Conservation (phyloP, 1,284 basidiomycete genomes). For the Fomitopsis palustris region DNA sequence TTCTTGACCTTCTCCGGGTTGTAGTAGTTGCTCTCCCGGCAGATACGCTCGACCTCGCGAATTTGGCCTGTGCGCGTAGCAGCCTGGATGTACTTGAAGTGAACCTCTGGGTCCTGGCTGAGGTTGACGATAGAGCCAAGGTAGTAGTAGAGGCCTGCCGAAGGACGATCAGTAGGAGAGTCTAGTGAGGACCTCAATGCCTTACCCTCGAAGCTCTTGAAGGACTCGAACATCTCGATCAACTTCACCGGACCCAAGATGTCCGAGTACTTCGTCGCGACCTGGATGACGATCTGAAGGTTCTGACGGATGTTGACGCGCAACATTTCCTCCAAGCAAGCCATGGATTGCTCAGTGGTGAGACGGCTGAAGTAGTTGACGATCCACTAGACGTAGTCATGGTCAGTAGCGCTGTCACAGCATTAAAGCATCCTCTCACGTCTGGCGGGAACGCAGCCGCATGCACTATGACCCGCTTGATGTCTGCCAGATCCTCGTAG, state of each 20-base stretch:
- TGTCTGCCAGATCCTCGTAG: constrained; percentile 96
- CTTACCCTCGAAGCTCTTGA: constrained; percentile 93
- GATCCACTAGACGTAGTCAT: constrained; percentile 68
- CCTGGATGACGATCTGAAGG: constrained; percentile 94
- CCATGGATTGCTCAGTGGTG: constrained; percentile 98
- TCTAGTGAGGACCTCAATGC: not conserved
- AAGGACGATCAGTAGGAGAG: not conserved
- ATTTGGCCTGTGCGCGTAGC: constrained; percentile 98
- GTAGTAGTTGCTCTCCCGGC: constrained; percentile 96
- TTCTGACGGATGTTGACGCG: constrained; percentile 97
- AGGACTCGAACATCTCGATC: constrained; percentile 98
- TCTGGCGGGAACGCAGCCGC: constrained; percentile 86
- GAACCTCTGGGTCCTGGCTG: constrained; percentile 93
- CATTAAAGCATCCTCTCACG: constrained; percentile 34
- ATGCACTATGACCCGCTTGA: constrained; percentile 98
- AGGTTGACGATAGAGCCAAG: constrained; percentile 97
- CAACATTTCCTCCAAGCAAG: constrained; percentile 97
- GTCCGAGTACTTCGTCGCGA: constrained; percentile 99
- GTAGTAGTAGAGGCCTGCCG: constrained; percentile 89
- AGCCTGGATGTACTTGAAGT: constrained; percentile 99
- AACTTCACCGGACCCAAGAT: constrained; percentile 96
- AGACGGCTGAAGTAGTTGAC: constrained; percentile 97
- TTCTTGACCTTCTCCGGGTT: constrained; percentile 99
- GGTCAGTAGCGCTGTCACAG: not conserved
- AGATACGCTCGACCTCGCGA: constrained; percentile 98